Base-by-base conservation (phyloP, 371 early-diverging fungal genomes). In the Apophysomyces trapeziformis region DNA sequence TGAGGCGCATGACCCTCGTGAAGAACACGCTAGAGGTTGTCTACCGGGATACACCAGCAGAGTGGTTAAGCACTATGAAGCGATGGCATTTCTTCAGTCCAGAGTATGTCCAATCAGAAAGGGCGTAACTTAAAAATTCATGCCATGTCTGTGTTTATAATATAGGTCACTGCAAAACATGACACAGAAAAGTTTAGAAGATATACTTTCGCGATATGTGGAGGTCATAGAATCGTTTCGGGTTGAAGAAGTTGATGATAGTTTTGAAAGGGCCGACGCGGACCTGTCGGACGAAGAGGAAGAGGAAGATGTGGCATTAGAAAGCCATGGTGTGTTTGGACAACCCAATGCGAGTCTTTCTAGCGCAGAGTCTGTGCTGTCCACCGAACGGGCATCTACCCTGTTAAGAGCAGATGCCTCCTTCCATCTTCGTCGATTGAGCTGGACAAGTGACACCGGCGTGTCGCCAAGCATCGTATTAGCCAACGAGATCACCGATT, bases 401-500 rank as follows among this genome's bases (percentile, higher is more conserved):
- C 21, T 21, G 21, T 32, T 26, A 2, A 26, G 21, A 21, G 16
- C 32, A 9, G 54, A 50, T 5, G 21, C 21, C 5, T n/a, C 21
- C 9, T 21, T 5, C 21, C 54, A 9, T 50, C 54, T 9, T 50
- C 54, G 21, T 5, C 65, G 72, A 13, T 60, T 72, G 35, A 72
- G 72, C 63, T 72, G 72, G 72, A 68, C 72, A 46, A 72, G 72
- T 26, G 72, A 72, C 39, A 65, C 66, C 3, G 72, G 72, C 11
- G 26, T 68, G 16, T 41, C 61, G 21, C 64, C 72, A n/a, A 54
- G 54, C 21, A 1, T 50, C 9, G 21, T 50, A 0, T 21, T 50
- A 21, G 84, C 84, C 26, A 75, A 73, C 56, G 84, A 83, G 56
- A 67, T 83, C 38, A 83, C 79, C 75, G 77, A 71, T 54, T 59